Base-by-base conservation (phyloP, 169 alveolate species). In the Perkinsus marinus region DNA sequence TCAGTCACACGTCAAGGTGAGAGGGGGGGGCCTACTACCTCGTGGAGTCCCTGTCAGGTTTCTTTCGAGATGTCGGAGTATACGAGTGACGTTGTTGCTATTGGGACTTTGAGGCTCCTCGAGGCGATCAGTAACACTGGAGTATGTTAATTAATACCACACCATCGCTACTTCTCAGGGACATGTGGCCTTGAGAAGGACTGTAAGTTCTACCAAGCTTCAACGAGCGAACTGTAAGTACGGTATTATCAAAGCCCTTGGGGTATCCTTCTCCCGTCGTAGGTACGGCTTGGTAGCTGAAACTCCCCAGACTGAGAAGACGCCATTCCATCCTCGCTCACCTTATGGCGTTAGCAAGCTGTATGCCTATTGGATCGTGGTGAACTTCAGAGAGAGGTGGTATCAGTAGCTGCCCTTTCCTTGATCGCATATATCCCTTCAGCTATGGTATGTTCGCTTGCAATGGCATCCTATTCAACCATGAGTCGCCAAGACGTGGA, bases 251-350 rank as follows among this genome's bases (percentile, higher is more conserved):
- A 6, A 3, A 41, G 3, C 46, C n/a, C 46, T 3, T 41, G 10
- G 10, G 19, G 10, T 10, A 41, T 41, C 19, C 46, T 41, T 41
- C 46, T 41, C 10, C 19, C 10, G 3, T 6, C 10, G 46, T 6
- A 41, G 46, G 46, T 41, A 89, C 91, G 97, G 97, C 36, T 90
- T 92, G 68, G 94, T 90, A 17, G 39, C 43, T 34, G 69, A 79
- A 41, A 69, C 90, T 5, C 91, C 91, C 5, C 95, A 95, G 91
- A 90, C 93, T 38, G 97, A 96, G 94, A 91, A 91, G 39, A 95
- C 97, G 3, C 97, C 97, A 19, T 96, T 96, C 94, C 94, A 95
- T 89, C 98, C 98, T 0, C 94, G 95, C n/a, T 96, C 97, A 22
- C 98, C 98, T 34, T 96, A 96, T 89, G 98, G 97, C 17, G 96